A percentile compares a stretch with the other conserved stretches of the same genome.
phyloP scores from a whole-genome alignment of 78 protist genomes.

The slime mould (Dictyostelium discoideum) region dicty_2.7 NC_007091.3:5049001-5049500 shows the following conservation, averaged over 20 bases:
- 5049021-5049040: too few relatives aligned
- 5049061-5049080: not conserved
- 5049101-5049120: not conserved
- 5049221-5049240: slow-evolving; percentile 21
- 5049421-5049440: too few relatives aligned
- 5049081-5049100: not conserved
- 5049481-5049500: slow-evolving; percentile 8
- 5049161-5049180: not conserved
- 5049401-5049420: too few relatives aligned
- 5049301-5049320: not conserved
- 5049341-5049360: not conserved
- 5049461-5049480: not conserved
- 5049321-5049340: not conserved
- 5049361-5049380: not conserved
- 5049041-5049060: too few relatives aligned
- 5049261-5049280: slow-evolving; percentile 24
- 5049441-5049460: not conserved
- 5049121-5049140: not conserved
- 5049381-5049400: not conserved
- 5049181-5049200: not conserved
- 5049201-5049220: not conserved
- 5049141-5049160: not conserved
- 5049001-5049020: too few relatives aligned
- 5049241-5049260: slow-evolving; percentile 6
- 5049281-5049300: not conserved